Conservation (phyloP, 768 basidiomycete genomes). For the Megacollybia marginata region DNA sequence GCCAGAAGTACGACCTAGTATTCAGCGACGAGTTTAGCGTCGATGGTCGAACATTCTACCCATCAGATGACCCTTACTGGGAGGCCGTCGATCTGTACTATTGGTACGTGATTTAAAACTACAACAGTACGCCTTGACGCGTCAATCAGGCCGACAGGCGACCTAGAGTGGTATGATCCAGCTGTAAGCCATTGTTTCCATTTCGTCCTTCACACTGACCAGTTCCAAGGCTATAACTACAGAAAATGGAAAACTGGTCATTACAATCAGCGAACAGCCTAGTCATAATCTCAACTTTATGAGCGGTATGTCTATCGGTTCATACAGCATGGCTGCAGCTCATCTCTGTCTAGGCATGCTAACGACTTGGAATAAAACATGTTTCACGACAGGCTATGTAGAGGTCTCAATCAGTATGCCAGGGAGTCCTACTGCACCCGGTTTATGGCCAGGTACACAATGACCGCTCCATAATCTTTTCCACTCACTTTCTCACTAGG, state of each 20-base stretch:
- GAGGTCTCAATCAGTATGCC: slow-evolving; percentile 78
- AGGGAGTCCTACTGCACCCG: slow-evolving; percentile 50
- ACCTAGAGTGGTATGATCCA: slow-evolving; percentile 83
- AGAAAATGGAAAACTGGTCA: slow-evolving; percentile 65
- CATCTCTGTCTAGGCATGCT: slow-evolving; percentile 45
- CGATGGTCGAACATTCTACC: slow-evolving; percentile 62
- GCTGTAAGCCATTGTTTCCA: slow-evolving; percentile 28
- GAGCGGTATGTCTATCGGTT: slow-evolving; percentile 50
- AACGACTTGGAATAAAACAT: slow-evolving; percentile 90
- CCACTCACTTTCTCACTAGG: slow-evolving; percentile 22
- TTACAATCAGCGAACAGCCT: slow-evolving; percentile 65
- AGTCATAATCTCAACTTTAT: slow-evolving; percentile 80
- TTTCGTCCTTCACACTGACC: slow-evolving; percentile 1
- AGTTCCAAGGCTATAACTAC: slow-evolving; percentile 58
- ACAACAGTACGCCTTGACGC: no score
- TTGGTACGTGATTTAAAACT: slow-evolving; percentile 38
- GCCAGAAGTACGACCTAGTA: slow-evolving; percentile 70
- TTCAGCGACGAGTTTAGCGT: slow-evolving; percentile 83
- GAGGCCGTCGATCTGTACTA: slow-evolving; percentile 86
- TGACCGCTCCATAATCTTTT: slow-evolving; percentile 7
- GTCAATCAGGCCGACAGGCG: slow-evolving; percentile 48
- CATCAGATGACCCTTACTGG: slow-evolving; percentile 77
- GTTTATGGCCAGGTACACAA: slow-evolving; percentile 77
- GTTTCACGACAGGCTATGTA: slow-evolving; percentile 89
- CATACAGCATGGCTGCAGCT: slow-evolving; percentile 31